phyloP scores from a whole-genome alignment of 2,329 filamentous ascomycete genomes.

The Pyrenochaeta sp. region DNA sequence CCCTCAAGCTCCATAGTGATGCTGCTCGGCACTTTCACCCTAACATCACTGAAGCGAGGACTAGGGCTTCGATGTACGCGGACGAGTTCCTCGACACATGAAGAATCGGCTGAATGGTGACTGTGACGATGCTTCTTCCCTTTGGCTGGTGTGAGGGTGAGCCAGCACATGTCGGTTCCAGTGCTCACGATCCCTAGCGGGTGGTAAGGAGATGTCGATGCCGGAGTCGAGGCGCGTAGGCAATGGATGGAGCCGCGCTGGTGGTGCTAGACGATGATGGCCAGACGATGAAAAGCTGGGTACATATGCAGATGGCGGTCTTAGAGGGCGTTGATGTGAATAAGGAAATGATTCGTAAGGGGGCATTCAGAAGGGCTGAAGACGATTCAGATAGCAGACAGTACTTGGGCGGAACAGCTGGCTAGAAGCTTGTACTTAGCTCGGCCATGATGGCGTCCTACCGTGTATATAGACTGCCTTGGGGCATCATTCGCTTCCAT shows the following conservation, averaged over 20 bases:
- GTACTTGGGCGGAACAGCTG: constrained; percentile 26
- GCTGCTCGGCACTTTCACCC: constrained; percentile 30
- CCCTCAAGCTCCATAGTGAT: constrained; percentile 24
- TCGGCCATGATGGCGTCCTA: constrained; percentile 21
- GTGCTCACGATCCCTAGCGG: background rate
- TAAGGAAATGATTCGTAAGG: constrained; percentile 23
- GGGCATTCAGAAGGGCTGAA: constrained; percentile 28
- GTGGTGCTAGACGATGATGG: constrained; percentile 34
- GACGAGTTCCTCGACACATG: constrained; percentile 39
- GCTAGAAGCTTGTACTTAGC: constrained; percentile 11
- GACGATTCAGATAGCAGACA: constrained; percentile 11
- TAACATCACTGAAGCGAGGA: constrained; percentile 32
- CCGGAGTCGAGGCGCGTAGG: constrained; percentile 28
- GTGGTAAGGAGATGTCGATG: constrained; percentile 14
- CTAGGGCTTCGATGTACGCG: constrained; percentile 33
- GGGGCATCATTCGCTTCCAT: constrained; percentile 30
- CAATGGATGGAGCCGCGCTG: constrained; percentile 27
- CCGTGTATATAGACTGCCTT: constrained; percentile 25
- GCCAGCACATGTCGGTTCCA: constrained; percentile 41
- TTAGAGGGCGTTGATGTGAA: constrained; percentile 23
- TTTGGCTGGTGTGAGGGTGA: constrained; percentile 39
- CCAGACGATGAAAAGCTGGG: constrained; percentile 26
- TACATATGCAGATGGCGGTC: constrained; percentile 30
- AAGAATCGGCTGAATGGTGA: constrained; percentile 29
- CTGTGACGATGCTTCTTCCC: constrained; percentile 24